Base-by-base conservation (phyloP, 495 filamentous ascomycete genomes). In the Cudoniella acicularis region DNA sequence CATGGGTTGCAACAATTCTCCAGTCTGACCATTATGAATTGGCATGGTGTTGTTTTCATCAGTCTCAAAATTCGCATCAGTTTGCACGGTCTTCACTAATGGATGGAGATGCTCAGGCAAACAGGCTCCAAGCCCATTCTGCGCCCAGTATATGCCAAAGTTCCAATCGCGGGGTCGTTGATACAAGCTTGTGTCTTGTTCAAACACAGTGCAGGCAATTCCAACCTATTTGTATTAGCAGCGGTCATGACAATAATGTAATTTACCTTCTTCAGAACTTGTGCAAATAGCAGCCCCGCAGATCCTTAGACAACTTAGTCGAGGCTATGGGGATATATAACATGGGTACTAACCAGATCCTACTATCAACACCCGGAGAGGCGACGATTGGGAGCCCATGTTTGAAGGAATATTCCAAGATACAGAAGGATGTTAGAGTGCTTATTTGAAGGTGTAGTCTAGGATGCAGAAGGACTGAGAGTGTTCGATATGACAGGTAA, bases 111-210 rank as follows among this genome's bases (percentile, higher is more conserved):
- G 61, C 0, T 67, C 60, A 0, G 77, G 63, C 0, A 81, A 54
- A 23, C 76, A 70, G 8, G 69, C 63, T 41, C 67, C 60, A 16
- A 82, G 67, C 0, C 68, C 59, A 2, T 64, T 61, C 21, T 70
- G 70, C 1, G 75, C 77, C 78, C 79, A 83, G 60, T 80, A 75
- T 10, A 82, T 64, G 10, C 74, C 73, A 63, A 81, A 74, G 48
- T 72, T 75, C 80, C 79, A 83, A 62, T 82, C 76, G 2, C 77
- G 69, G 8, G 67, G 56, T n/a, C 73, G 71, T 13, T 62, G 49
- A 27, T 69, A 62, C n/a, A 72, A 54, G 26, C 52, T 66, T 3
- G 56, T 21, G 27, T 77, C 64, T 57, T 73, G 72, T 65, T 83
- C 79, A 54, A 75, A 75, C 13, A 83, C 71, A 20, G 68, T 71